A percentile compares a stretch with the other conserved stretches of the same genome.
phyloP scores from a whole-genome alignment of 2,329 filamentous ascomycete species.

The Colletotrichum agaves region DNA sequence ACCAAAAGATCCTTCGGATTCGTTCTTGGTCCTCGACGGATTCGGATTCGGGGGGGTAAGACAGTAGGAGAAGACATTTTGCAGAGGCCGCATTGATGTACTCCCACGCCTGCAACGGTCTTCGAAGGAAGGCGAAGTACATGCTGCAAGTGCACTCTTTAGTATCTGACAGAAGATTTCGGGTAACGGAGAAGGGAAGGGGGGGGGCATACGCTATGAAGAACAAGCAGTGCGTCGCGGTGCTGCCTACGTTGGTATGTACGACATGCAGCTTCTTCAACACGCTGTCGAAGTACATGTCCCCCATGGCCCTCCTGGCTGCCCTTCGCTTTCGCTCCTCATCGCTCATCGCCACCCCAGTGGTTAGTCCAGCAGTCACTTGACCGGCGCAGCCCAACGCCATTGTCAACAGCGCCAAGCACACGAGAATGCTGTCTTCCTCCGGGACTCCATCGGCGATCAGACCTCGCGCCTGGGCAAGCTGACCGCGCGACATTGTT shows the following conservation, averaged over 20 bases:
- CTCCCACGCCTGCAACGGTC: constrained; percentile 64
- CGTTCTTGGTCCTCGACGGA: constrained; percentile 57
- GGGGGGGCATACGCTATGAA: constrained; percentile 56
- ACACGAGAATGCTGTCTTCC: constrained; percentile 51
- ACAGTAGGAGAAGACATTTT: constrained; percentile 60
- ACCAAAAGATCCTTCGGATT: constrained; percentile 63
- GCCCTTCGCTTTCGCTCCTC: constrained; percentile 46
- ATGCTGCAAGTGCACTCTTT: constrained; percentile 45
- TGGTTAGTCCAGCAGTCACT: constrained; percentile 47
- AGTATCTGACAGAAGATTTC: neutral
- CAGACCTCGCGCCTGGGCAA: constrained; percentile 46
- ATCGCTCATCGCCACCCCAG: constrained; percentile 30
- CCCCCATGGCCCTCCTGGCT: constrained; percentile 49
- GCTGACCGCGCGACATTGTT: constrained; percentile 54
- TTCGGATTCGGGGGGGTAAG: constrained; percentile 51
- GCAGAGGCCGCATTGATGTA: constrained; percentile 60
- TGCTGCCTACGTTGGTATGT: constrained; percentile 57
- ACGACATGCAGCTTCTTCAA: constrained; percentile 58
- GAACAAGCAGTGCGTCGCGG: constrained; percentile 61
- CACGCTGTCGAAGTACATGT: constrained; percentile 58
- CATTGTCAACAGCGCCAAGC: constrained; percentile 58
- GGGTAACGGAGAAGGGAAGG: too few relatives aligned
- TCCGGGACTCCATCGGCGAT: constrained; percentile 49
- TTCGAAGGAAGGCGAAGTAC: constrained; percentile 61
- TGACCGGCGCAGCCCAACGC: constrained; percentile 60